Conservation (phyloP, 2,329 filamentous ascomycete species). For the Aspergillus sp. region DNA sequence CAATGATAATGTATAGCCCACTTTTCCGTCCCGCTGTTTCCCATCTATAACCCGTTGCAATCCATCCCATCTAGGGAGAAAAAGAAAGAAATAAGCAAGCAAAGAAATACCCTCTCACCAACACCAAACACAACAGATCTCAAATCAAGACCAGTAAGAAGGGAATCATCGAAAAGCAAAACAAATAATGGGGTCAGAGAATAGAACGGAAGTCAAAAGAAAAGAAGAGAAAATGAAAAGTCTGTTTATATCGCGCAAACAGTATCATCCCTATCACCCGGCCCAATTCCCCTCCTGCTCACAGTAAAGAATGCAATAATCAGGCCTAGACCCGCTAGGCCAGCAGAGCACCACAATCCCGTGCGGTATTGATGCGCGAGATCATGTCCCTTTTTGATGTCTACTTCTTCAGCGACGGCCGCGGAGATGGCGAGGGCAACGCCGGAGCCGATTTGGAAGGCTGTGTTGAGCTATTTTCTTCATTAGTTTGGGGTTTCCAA, state of each 20-base stretch:
- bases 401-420: slow-evolving; percentile 42
- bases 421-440: slow-evolving; percentile 45
- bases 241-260: slow-evolving; percentile 11
- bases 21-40: neutral
- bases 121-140: neutral
- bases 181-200: no score
- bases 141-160: neutral
- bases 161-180: no score
- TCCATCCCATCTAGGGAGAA: neutral
- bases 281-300: slow-evolving; percentile 12
- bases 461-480: slow-evolving; percentile 38
- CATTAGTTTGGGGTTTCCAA: no score
- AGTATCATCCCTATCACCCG: slow-evolving; percentile 9
- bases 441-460: slow-evolving; percentile 47
- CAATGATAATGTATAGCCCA: no score
- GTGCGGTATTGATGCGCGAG: slow-evolving; percentile 42
- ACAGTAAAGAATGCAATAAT: slow-evolving; percentile 13
- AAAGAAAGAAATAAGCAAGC: no score
- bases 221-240: neutral
- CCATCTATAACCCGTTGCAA: neutral
- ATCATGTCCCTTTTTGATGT: slow-evolving; percentile 39
- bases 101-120: neutral
- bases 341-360: slow-evolving; percentile 47
- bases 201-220: neutral
- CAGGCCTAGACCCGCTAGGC: slow-evolving; percentile 42